Percentiles rank a stretch among this genome's conserved stretches.
Evolutionary conservation across 495 filamentous ascomycete genomes (phyloP).

Genomic region (Aspergillus sclerotiicarbonarius): DNA sequence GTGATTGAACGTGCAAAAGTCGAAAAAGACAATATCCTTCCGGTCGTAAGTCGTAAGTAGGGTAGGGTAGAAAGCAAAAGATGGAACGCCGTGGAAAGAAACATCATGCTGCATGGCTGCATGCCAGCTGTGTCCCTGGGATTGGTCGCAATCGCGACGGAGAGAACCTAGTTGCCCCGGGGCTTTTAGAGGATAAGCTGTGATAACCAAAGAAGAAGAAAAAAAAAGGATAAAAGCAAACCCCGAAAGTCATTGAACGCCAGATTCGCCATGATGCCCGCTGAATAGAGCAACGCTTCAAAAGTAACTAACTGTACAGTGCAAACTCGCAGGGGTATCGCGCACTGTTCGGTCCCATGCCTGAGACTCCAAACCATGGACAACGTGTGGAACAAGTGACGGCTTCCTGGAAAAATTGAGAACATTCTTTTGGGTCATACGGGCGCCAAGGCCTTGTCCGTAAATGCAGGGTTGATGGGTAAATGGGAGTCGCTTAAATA

Average conservation of each 20-base stretch:
- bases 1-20: conserved; percentile 18
- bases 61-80: background rate
- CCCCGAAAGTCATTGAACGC: conserved; percentile 12
- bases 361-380: conserved; percentile 1
- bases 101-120: background rate
- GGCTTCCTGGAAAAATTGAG: background rate
- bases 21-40: conserved; percentile 15
- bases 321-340: conserved; percentile 18
- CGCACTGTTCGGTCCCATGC: conserved; percentile 5
- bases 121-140: background rate
- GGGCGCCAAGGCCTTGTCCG: conserved; percentile 14
- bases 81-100: background rate
- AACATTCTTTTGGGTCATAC: conserved; percentile 16
- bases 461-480: conserved; percentile 39
- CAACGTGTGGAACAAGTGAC: conserved; percentile 2
- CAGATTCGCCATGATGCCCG: conserved; percentile 21
- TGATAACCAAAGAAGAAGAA: conserved; percentile 2
- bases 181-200: conserved; percentile 7
- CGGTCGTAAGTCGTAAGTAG: conserved; percentile 17
- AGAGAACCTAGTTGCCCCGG: conserved; percentile 6
- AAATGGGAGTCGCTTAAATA: conserved; percentile 32
- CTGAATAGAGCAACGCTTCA: conserved; percentile 12
- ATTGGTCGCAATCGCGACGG: background rate
- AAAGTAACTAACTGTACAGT: conserved; percentile 17
- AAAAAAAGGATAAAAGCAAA: conserved; percentile 4